A percentile compares a stretch with the other conserved stretches of the same genome.
Conservation (phyloP, 2,329 filamentous ascomycete species). For the Neonectria sp. region DNA sequence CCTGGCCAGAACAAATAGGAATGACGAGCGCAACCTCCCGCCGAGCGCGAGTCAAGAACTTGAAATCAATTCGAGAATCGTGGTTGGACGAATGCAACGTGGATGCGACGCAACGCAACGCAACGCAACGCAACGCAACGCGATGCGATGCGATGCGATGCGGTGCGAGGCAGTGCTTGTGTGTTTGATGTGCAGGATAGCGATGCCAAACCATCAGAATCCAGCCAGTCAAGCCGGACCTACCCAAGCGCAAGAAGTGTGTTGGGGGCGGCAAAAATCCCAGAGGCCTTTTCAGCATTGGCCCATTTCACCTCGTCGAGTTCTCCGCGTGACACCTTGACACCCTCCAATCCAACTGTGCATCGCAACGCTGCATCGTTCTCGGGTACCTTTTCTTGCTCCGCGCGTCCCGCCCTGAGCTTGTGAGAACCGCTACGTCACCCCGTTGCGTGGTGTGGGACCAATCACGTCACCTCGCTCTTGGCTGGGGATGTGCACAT, state of each 20-base stretch:
- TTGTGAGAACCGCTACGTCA: constrained; percentile 45
- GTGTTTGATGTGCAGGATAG: constrained; percentile 25
- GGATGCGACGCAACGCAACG: constrained; percentile 25
- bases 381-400: constrained; percentile 26
- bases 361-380: constrained; percentile 25
- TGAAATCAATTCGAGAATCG: constrained; percentile 15
- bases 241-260: constrained; percentile 15
- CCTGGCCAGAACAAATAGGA: constrained; percentile 15
- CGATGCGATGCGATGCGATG: constrained; percentile 1
- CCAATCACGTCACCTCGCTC: constrained; percentile 24
- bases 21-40: constrained; percentile 13
- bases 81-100: constrained; percentile 16
- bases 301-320: constrained; percentile 25
- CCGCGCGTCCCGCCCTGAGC: constrained; percentile 27
- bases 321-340: constrained; percentile 35
- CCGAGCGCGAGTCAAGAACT: constrained; percentile 16
- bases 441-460: constrained; percentile 29
- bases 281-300: constrained; percentile 7
- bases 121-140: neutral
- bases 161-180: constrained; percentile 8
- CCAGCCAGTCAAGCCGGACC: constrained; percentile 17
- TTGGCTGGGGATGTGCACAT: constrained; percentile 13
- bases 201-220: constrained; percentile 5
- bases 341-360: constrained; percentile 21
- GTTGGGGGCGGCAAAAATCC: constrained; percentile 22